Percentiles rank a stretch among this genome's conserved stretches.
Conservation (phyloP, 257 asterid genomes). For the Fraxinus cuspidata region DNA sequence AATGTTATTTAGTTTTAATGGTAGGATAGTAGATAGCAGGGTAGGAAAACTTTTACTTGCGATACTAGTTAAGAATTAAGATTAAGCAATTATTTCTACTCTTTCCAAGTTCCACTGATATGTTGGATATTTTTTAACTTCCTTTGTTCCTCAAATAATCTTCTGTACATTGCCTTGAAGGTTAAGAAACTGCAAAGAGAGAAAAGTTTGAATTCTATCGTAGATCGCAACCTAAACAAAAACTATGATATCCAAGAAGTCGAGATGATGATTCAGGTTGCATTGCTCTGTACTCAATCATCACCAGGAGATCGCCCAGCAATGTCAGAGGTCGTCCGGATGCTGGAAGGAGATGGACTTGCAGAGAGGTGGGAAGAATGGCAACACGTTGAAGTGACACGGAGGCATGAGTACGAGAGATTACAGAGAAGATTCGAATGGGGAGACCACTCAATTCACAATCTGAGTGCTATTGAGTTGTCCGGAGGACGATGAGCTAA, state of each 20-base stretch:
- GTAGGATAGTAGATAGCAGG: neutral
- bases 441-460: slow-evolving; percentile 73
- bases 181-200: slow-evolving; percentile 86
- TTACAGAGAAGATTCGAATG: slow-evolving; percentile 78
- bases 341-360: slow-evolving; percentile 94
- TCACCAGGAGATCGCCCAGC: slow-evolving; percentile 92
- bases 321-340: slow-evolving; percentile 90
- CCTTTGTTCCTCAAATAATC: neutral
- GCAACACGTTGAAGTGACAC: slow-evolving; percentile 72
- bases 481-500: slow-evolving; percentile 75
- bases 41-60: neutral
- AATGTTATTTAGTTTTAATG: neutral
- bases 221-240: slow-evolving; percentile 62
- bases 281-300: slow-evolving; percentile 80
- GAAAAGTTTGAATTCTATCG: slow-evolving; percentile 69
- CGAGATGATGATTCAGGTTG: slow-evolving; percentile 96
- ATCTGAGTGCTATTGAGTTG: slow-evolving; percentile 74
- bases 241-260: slow-evolving; percentile 66
- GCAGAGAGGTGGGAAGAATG: slow-evolving; percentile 93
- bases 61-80: neutral
- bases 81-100: neutral
- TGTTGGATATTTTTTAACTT: neutral
- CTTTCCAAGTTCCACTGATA: neutral
- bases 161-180: slow-evolving; percentile 34
- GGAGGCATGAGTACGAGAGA: slow-evolving; percentile 74